Evolutionary conservation across 2,329 filamentous ascomycete species (phyloP).

Genomic region (Cadophora luteo-olivacea): DNA sequence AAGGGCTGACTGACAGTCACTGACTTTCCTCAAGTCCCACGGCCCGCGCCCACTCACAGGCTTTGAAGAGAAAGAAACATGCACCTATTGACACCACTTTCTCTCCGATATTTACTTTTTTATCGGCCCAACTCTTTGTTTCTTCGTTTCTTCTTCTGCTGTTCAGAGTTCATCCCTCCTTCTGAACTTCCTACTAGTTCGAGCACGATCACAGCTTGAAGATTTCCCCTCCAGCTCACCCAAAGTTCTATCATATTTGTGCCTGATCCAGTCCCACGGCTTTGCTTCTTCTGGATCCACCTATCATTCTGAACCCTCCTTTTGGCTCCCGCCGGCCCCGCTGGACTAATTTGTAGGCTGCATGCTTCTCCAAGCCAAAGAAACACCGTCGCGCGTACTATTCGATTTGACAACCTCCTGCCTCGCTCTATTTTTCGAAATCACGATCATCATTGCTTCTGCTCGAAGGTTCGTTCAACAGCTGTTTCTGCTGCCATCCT

Average conservation of each 20-base stretch:
- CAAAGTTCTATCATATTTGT: background rate
- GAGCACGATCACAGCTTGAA: background rate
- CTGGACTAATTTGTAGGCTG: background rate
- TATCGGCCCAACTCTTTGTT: background rate
- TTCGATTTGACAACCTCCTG: slow-evolving; percentile 5
- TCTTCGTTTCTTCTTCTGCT: slow-evolving; percentile 1
- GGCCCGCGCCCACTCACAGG: background rate
- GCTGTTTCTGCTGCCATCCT: slow-evolving; percentile 6
- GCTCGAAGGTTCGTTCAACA: background rate
- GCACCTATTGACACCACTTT: slow-evolving; percentile 3
- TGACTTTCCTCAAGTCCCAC: background rate
- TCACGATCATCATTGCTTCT: background rate
- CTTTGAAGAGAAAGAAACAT: background rate
- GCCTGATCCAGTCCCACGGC: background rate
- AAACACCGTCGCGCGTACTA: slow-evolving; percentile 1
- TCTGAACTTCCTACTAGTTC: background rate
- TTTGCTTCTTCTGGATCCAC: slow-evolving; percentile 8
- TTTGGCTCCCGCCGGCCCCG: slow-evolving; percentile 9
- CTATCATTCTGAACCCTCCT: too few relatives aligned
- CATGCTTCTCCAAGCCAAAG: slow-evolving; percentile 1
- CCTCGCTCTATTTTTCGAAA: background rate
- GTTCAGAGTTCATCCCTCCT: background rate
- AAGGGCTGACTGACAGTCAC: background rate
- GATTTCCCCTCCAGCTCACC: background rate
- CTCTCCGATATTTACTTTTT: slow-evolving; percentile 2